Base-by-base conservation (phyloP, 192 early-diverging fungal species). In the Spizellomyces sp. region DNA sequence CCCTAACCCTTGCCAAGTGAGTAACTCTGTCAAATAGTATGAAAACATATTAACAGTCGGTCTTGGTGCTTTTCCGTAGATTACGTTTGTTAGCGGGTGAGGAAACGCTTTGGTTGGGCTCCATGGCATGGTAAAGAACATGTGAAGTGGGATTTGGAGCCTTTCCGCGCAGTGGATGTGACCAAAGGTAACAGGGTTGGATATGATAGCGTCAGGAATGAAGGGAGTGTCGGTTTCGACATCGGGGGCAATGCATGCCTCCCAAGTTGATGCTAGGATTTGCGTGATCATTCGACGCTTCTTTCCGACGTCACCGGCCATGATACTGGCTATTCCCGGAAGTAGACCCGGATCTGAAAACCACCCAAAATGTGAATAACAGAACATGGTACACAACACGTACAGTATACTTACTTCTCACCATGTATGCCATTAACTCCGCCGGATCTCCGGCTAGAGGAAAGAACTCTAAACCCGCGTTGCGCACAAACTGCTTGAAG, bases 71-170 rank as follows among this genome's bases (percentile, higher is more conserved):
- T 45, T 9, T 14, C 21, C 75, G n/a, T 71, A 70, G 42, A 86
- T 80, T 6, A 83, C 81, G 0, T 87, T 82, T 4, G 84, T 87
- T 50, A 91, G 85, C 4, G 91, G 90, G 66, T 92, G 91, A 44
- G 91, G 90, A 68, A 88, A 92, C 8, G 80, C 76, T 27, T 82
- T 70, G n/a, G 91, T 92, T 9, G 87, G 75, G n/a, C 87, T 90
- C 91, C 89, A 90, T 5, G 90, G 90, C 87, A 92, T 90, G 8
- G 90, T 82, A 69, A 92, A 89, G 17, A 88, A 83, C 19, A 82
- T 59, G 74, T 89, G 89, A 64, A 86, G 89, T 45, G 90, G 87
- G 43, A 92, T 81, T 22, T 75, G 82, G 8, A 86, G 69, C 61
- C 74, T 77, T 75, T 92, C 90, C 0, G 90, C 89, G 68, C 90